Conservation (phyloP, 306 rosid genomes). For the Psophocarpus tetragonolobus region DNA sequence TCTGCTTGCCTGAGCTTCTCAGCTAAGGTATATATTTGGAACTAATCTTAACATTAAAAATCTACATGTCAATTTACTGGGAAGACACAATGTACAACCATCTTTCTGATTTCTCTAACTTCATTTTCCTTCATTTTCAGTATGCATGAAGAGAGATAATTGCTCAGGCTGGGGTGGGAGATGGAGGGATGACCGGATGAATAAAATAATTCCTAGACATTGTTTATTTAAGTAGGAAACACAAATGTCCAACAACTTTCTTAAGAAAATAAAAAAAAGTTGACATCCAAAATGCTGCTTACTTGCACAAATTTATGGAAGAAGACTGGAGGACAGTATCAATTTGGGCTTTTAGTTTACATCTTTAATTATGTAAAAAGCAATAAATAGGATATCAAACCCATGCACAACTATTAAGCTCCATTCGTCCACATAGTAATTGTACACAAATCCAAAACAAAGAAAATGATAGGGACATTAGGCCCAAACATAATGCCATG, state of each 20-base stretch:
- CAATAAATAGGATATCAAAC: background rate
- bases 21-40: conserved; percentile 25
- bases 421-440: conserved; percentile 9
- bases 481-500: conserved; percentile 4
- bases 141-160: conserved; percentile 11
- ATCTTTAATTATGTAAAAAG: conserved; percentile 17
- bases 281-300: background rate
- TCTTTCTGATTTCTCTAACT: background rate
- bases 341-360: conserved; percentile 10
- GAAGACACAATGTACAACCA: background rate
- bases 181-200: conserved; percentile 18
- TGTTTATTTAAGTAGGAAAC: conserved; percentile 20
- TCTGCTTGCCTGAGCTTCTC: conserved; percentile 17
- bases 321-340: background rate
- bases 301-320: conserved; percentile 8
- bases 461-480: conserved; percentile 1
- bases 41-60: conserved; percentile 9
- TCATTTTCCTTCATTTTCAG: conserved; percentile 4
- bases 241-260: conserved; percentile 19
- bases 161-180: background rate
- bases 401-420: conserved; percentile 16
- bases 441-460: background rate
- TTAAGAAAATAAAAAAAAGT: conserved; percentile 14
- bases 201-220: background rate
- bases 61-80: conserved; percentile 3